These are phyloP conservation scores for Cutaneotrichosporon spelunceum DNA, from an alignment of 1,284 basidiomycete species.

Conservation along the genomic window DNA sequence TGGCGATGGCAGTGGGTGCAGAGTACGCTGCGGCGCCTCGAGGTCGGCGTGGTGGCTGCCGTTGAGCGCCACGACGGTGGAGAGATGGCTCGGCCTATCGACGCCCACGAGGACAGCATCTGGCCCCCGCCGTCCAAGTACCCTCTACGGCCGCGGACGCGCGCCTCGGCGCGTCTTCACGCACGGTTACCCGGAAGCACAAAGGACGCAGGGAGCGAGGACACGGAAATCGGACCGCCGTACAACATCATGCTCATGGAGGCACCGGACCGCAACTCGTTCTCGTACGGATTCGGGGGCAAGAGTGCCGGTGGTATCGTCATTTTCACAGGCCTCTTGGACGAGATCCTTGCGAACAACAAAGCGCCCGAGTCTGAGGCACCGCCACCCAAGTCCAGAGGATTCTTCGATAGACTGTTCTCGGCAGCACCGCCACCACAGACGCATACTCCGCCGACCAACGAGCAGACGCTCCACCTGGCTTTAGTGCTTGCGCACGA, in stretches of 20 bases:
- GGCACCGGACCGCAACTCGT: conserved; percentile 75
- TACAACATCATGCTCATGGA: conserved; percentile 82
- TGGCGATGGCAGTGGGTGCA: conserved; percentile 83
- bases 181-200: conserved; percentile 41
- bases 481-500: conserved; percentile 84
- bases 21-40: conserved; percentile 68
- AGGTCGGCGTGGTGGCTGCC: conserved; percentile 56
- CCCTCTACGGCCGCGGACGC: conserved; percentile 47
- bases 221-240: conserved; percentile 65
- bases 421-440: conserved; percentile 33
- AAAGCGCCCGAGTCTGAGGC: conserved; percentile 22
- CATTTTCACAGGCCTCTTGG: conserved; percentile 80
- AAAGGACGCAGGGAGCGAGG: conserved; percentile 34
- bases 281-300: conserved; percentile 86
- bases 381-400: conserved; percentile 7
- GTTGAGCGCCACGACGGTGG: conserved; percentile 11
- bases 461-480: conserved; percentile 74
- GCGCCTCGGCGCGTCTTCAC: conserved; percentile 46
- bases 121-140: conserved; percentile 43
- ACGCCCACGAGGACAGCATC: background rate
- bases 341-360: conserved; percentile 64
- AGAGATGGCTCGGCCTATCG: background rate
- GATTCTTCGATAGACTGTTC: conserved; percentile 27
- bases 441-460: conserved; percentile 58
- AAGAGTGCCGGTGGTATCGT: conserved; percentile 84